Percentiles rank a stretch among this genome's conserved stretches.
Evolutionary conservation across 176 grass and related monocot species (phyloP).

Genomic region (Raddia distichophylla): DNA sequence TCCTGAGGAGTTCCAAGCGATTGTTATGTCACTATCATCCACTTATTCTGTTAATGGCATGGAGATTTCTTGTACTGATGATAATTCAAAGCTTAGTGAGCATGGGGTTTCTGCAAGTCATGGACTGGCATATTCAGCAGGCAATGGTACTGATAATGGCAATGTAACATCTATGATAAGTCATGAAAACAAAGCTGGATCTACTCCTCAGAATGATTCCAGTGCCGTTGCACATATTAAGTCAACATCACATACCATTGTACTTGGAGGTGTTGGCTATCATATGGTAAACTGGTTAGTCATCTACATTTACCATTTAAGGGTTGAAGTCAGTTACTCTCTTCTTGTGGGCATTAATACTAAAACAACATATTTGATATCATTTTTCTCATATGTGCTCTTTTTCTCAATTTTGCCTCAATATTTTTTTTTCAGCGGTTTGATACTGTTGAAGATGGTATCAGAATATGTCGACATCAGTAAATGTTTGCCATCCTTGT

Average conservation of each 20-base stretch:
- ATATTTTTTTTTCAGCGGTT: constrained; percentile 71
- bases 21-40: constrained; percentile 83
- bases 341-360: constrained; percentile 24
- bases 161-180: constrained; percentile 44
- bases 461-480: constrained; percentile 97
- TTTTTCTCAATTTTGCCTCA: constrained; percentile 25
- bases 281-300: constrained; percentile 99
- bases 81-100: constrained; percentile 50
- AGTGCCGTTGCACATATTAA: constrained; percentile 45
- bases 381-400: not conserved
- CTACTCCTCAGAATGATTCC: constrained; percentile 60
- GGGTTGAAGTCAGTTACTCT: constrained; percentile 23
- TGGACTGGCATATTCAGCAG: constrained; percentile 48
- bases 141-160: constrained; percentile 58
- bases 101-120: constrained; percentile 45
- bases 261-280: constrained; percentile 93
- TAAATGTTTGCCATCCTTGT: constrained; percentile 93
- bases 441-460: constrained; percentile 98
- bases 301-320: constrained; percentile 42
- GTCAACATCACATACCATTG: constrained; percentile 66
- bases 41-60: constrained; percentile 72
- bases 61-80: constrained; percentile 52
- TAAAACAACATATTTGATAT: not conserved
- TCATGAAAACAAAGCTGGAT: constrained; percentile 61
- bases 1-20: constrained; percentile 94